Evolutionary conservation across 73 alveolate species (phyloP), one percentile per base, ranked within the genome.

Genomic region (Tetrahymena malaccensis): DNA sequence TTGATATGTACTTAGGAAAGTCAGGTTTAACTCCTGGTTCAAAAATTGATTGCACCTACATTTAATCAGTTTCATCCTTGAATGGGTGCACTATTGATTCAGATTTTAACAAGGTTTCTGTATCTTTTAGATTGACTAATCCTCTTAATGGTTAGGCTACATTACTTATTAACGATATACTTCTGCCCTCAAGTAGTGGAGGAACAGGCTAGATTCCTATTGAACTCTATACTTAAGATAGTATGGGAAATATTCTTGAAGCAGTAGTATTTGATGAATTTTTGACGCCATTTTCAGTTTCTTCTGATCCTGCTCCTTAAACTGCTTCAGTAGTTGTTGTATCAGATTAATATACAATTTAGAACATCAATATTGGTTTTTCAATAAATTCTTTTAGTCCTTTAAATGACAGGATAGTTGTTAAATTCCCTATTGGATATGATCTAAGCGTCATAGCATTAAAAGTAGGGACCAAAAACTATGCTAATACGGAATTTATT

Each of bases 171-270:
- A 94, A 94, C 43, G 70, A 85, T n/a, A 85, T 94, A 4, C 93
- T 83, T 31, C 13, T 94, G 22, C 96, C 96, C 15, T 58, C 93
- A 17, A 43, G 84, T 25, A 94, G 94, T 11, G 94, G 94, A 43
- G 57, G 94, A 40, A 50, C 85, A 9, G 94, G 94, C 3, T 27
- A 85, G 8, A 85, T 85, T 85, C 94, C 94, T 0, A 35, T 94
- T 13, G 85, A 43, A n/a, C 85, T 94, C 33, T 94, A 94, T 31
- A 94, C 96, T 38, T 55, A 93, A 31, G 96, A 94, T 94, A 33
- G 34, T 33, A 43, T 25, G 12, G 93, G 44, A n/a, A 38, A n/a
- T 17, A 94, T 85, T 43, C 37, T 94, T 8, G 96, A 94, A 34
- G 96, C 96, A 10, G 27, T 34, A 1, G 37, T 84, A 35, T 94